Conservation (phyloP, 1,284 basidiomycete genomes). For the Chalciporus sp. region DNA sequence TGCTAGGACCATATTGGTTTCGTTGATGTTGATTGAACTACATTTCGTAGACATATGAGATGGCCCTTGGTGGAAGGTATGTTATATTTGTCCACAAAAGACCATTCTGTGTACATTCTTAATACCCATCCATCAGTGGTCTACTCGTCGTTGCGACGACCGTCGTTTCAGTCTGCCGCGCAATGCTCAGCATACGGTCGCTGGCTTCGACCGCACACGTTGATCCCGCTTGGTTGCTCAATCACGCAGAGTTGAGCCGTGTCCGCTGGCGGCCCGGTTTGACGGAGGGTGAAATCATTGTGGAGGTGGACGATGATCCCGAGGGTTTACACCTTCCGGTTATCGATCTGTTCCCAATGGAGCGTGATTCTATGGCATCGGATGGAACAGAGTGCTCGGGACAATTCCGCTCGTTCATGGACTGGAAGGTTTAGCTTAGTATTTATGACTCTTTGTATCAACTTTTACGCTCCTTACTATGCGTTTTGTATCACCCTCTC, state of each 20-base stretch:
- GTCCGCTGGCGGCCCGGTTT: constrained; percentile 41
- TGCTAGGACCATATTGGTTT: neutral
- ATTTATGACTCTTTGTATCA: no score
- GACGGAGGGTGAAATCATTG: constrained; percentile 42
- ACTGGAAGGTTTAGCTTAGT: no score
- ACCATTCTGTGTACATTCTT: constrained; percentile 27
- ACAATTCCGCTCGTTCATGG: no score
- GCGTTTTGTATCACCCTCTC: no score
- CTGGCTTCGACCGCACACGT: constrained; percentile 41
- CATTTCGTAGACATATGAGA: constrained; percentile 15
- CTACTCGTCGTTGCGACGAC: constrained; percentile 80
- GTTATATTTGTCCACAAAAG: neutral
- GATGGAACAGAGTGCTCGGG: no score
- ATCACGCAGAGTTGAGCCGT: constrained; percentile 42
- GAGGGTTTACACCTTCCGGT: neutral
- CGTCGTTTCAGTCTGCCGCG: constrained; percentile 38
- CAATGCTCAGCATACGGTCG: constrained; percentile 40
- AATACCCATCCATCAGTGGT: constrained; percentile 65
- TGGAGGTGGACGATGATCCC: constrained; percentile 30
- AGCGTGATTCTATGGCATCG: neutral
- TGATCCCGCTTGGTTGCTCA: constrained; percentile 41
- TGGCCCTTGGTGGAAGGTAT: constrained; percentile 14
- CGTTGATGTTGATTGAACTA: neutral
- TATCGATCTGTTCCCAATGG: neutral
- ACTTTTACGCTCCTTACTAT: no score